Percentiles rank a stretch among this genome's conserved stretches.
phyloP scores from a whole-genome alignment of 2,329 filamentous ascomycete genomes.

The Camptophora hylomeconis region DNA sequence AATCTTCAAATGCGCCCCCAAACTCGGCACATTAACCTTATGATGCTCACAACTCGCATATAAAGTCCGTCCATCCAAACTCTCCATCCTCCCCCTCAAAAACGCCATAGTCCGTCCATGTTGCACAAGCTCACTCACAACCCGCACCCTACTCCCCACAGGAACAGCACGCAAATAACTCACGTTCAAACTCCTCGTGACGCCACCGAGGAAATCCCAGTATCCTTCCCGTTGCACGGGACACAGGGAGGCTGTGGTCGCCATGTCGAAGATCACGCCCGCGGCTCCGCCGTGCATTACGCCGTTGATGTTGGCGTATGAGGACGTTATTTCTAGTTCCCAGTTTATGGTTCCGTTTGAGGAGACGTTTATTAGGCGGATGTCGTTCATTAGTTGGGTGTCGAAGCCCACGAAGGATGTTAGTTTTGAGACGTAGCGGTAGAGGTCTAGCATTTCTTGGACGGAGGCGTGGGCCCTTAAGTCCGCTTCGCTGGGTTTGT shows the following conservation, averaged over 20 bases:
- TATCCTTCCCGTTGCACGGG: slow-evolving; percentile 35
- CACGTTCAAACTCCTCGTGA: slow-evolving; percentile 38
- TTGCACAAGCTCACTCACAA: slow-evolving; percentile 2
- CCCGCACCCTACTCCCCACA: slow-evolving; percentile 14
- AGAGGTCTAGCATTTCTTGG: slow-evolving; percentile 1
- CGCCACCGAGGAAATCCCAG: slow-evolving; percentile 41
- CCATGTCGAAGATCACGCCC: slow-evolving; percentile 3
- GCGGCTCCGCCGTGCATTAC: slow-evolving; percentile 9
- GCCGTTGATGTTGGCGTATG: slow-evolving; percentile 18
- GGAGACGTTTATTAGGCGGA: slow-evolving; percentile 17
- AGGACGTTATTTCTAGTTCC: slow-evolving; percentile 16
- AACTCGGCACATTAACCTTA: slow-evolving; percentile 33
- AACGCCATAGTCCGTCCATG: slow-evolving; percentile 37
- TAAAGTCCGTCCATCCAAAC: slow-evolving; percentile 32
- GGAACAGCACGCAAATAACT: slow-evolving; percentile 39
- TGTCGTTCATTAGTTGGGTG: slow-evolving; percentile 14
- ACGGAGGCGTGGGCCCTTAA: background rate
- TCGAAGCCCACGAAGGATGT: slow-evolving; percentile 22
- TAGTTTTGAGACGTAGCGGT: background rate
- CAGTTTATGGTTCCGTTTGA: slow-evolving; percentile 15
- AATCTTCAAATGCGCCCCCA: slow-evolving; percentile 22
- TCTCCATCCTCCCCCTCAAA: slow-evolving; percentile 37
- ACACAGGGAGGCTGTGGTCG: slow-evolving; percentile 32
- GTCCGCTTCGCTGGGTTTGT: no score
- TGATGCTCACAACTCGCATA: slow-evolving; percentile 41